These are phyloP conservation scores for Excoecaria cochinchinensis DNA, from an alignment of 345 rosid species.

Conservation along the genomic window DNA sequence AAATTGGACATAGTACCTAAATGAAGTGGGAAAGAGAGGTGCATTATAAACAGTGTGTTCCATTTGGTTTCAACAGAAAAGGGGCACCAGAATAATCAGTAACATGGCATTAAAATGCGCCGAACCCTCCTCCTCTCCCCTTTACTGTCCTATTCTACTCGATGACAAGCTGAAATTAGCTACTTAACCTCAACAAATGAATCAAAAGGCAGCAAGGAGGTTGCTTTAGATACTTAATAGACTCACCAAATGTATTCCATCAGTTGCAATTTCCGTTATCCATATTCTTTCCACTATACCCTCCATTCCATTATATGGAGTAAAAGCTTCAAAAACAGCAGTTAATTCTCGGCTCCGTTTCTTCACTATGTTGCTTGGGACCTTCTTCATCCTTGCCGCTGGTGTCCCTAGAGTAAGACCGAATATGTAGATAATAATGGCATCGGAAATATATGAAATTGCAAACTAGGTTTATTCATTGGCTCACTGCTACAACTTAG, in stretches of 20 bases:
- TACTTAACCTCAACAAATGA: background rate
- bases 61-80: background rate
- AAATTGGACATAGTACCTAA: background rate
- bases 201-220: background rate
- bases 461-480: background rate
- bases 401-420: constrained; percentile 66
- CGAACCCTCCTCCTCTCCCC: background rate
- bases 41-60: background rate
- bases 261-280: constrained; percentile 88
- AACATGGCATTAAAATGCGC: background rate
- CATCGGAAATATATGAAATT: background rate
- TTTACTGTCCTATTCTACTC: background rate
- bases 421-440: background rate
- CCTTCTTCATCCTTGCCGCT: constrained; percentile 97
- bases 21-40: background rate
- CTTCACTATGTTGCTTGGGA: constrained; percentile 77
- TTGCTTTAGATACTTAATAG: background rate
- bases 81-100: background rate
- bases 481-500: too few relatives aligned
- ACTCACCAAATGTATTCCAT: constrained; percentile 83
- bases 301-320: constrained; percentile 79
- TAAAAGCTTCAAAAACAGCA: constrained; percentile 79
- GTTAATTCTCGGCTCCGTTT: constrained; percentile 90
- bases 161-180: background rate
- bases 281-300: constrained; percentile 86